Percentiles rank a stretch among this genome's conserved stretches.
These are phyloP conservation scores for Vaccinium myrtillus DNA, from an alignment of 148 eudicot genomes.

Conservation along the genomic window DNA sequence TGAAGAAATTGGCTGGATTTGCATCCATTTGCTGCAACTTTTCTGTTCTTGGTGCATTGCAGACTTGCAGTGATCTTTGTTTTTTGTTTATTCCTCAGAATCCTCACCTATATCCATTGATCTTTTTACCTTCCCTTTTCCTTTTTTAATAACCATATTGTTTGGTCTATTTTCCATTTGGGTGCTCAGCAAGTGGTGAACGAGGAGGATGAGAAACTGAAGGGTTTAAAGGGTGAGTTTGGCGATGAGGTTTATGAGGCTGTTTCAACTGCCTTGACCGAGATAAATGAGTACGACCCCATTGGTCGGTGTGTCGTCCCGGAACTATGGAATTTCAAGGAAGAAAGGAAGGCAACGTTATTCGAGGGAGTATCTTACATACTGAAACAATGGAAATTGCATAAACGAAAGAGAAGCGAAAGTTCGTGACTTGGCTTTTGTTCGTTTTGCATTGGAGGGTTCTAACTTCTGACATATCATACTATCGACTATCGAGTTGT, in stretches of 20 bases:
- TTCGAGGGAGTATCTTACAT: constrained; percentile 19
- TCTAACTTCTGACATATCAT: too few relatives aligned
- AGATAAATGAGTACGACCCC: neutral
- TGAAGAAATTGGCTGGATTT: too few relatives aligned
- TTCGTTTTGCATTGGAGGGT: too few relatives aligned
- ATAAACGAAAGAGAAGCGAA: constrained; percentile 17
- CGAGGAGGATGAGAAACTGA: neutral
- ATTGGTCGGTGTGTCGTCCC: neutral
- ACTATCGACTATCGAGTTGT: too few relatives aligned
- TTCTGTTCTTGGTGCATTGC: too few relatives aligned
- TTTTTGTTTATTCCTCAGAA: too few relatives aligned
- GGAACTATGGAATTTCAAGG: neutral
- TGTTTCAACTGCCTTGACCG: neutral
- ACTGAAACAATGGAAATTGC: constrained; percentile 30
- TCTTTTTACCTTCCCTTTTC: too few relatives aligned
- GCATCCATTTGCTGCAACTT: too few relatives aligned
- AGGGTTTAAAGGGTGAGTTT: neutral
- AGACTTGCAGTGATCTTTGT: too few relatives aligned
- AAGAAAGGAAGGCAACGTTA: neutral
- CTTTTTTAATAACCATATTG: too few relatives aligned
- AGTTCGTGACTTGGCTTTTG: neutral
- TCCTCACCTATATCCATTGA: too few relatives aligned
- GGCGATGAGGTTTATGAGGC: neutral
- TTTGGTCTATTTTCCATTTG: too few relatives aligned
- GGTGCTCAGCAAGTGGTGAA: neutral